phyloP scores from a whole-genome alignment of 345 rosid species.

The Murraya paniculata region DNA sequence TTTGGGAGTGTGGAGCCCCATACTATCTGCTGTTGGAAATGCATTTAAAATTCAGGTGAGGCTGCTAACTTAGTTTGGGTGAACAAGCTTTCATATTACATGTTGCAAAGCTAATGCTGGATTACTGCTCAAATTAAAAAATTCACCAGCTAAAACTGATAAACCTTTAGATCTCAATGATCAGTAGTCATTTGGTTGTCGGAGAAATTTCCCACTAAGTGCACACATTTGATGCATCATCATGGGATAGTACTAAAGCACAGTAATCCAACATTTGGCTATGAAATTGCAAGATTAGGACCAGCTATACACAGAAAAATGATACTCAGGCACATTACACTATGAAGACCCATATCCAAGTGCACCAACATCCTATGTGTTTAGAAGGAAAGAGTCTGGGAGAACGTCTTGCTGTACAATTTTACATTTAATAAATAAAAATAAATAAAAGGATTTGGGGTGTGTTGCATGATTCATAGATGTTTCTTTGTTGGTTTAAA shows the following conservation, averaged over 20 bases:
- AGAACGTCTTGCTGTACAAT: neutral
- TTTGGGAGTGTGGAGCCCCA: constrained; percentile 96
- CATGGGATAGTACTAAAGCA: neutral
- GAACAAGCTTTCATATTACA: neutral
- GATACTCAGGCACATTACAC: neutral
- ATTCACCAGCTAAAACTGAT: neutral
- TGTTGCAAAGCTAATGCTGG: neutral
- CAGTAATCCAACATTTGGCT: neutral
- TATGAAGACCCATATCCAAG: neutral
- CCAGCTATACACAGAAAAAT: neutral
- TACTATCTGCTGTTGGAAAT: constrained; percentile 94
- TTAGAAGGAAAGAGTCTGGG: neutral
- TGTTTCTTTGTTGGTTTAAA: neutral
- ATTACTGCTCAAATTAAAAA: neutral
- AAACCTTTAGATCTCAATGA: neutral
- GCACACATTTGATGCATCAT: neutral
- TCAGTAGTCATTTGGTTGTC: neutral
- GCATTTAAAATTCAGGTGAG: constrained; percentile 96
- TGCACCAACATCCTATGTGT: neutral
- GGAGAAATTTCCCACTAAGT: neutral
- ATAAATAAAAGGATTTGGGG: neutral
- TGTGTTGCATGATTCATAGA: neutral
- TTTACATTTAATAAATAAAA: neutral
- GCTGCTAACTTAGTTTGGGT: neutral
- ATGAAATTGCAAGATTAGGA: neutral